Evolutionary conservation across 768 basidiomycete species (phyloP).

Genomic region (Pulveroboletus sp.): DNA sequence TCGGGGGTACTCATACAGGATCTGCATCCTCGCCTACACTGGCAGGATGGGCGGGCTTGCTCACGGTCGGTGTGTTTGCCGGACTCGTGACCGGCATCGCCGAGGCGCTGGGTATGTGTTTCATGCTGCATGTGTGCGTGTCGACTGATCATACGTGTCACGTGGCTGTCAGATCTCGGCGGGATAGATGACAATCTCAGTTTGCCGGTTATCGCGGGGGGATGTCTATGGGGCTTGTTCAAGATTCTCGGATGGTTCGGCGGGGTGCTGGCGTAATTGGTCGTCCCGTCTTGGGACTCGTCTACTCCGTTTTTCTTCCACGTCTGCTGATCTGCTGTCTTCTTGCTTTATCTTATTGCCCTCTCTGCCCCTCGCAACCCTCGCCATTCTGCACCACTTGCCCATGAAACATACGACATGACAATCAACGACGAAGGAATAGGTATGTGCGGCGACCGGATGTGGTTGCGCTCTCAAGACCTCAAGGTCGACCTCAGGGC

Average conservation of each 20-base stretch:
- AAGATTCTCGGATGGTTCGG: conserved; percentile 38
- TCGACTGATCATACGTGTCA: not conserved
- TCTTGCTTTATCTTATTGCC: not conserved
- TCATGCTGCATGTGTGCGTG: not conserved
- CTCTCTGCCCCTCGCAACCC: not conserved
- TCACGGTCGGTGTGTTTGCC: conserved; percentile 56
- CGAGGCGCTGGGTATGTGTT: conserved; percentile 80
- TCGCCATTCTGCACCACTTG: not conserved
- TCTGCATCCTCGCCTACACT: conserved; percentile 4
- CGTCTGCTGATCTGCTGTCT: not conserved
- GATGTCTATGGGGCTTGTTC: conserved; percentile 57
- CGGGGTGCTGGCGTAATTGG: conserved; percentile 12
- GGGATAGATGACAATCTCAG: conserved; percentile 88
- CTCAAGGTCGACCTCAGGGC: not conserved
- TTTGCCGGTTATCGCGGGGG: conserved; percentile 84
- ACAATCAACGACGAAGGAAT: not conserved
- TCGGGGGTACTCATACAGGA: conserved; percentile 2
- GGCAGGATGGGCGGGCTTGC: conserved; percentile 44
- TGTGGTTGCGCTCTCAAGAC: not conserved
- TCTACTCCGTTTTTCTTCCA: not conserved
- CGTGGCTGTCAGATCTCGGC: conserved; percentile 61
- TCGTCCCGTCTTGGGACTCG: not conserved
- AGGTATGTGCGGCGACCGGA: not conserved
- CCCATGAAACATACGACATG: not conserved
- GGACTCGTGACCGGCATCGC: conserved; percentile 81